Percentiles rank a stretch among this genome's conserved stretches.
These are phyloP conservation scores for Pichia sp. DNA, from an alignment of 1,139 yeast species.

Conservation along the genomic window DNA sequence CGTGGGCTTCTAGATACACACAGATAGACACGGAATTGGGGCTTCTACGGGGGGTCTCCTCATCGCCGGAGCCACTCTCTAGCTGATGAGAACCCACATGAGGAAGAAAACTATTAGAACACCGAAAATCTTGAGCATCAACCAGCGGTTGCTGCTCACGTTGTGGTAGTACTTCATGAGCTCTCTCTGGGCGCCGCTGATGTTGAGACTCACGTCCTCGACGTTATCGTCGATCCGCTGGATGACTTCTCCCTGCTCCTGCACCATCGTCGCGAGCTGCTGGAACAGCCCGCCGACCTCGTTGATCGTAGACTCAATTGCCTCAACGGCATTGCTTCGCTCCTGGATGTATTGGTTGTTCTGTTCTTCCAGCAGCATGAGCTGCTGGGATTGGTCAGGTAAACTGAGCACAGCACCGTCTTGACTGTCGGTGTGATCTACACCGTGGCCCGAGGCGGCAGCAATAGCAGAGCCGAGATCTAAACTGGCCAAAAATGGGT, in stretches of 20 bases:
- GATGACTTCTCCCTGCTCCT: conserved; percentile 94
- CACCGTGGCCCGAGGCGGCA: not conserved
- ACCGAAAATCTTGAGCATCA: conserved; percentile 85
- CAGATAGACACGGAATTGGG: not conserved
- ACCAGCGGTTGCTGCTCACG: conserved; percentile 87
- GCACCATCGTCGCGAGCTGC: conserved; percentile 95
- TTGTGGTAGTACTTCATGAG: conserved; percentile 83
- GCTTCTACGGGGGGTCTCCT: no score
- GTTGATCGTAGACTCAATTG: conserved; percentile 91
- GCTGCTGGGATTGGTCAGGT: conserved; percentile 46
- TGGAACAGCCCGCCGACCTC: conserved; percentile 94
- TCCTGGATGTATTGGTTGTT: conserved; percentile 71
- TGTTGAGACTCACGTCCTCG: conserved; percentile 85
- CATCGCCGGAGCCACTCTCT: not conserved
- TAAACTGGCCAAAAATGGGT: conserved; percentile 37
- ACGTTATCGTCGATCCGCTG: conserved; percentile 95
- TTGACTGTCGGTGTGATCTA: not conserved
- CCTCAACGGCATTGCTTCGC: conserved; percentile 87
- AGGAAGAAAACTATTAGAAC: conserved; percentile 73
- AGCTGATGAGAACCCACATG: conserved; percentile 75
- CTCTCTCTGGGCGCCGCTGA: conserved; percentile 92
- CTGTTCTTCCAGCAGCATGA: conserved; percentile 74
- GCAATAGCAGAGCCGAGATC: not conserved
- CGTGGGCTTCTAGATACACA: not conserved
- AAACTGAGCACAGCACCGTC: conserved; percentile 42